Conservation (phyloP, 2,329 filamentous ascomycete species). For the Calonectria hawksworthii region DNA sequence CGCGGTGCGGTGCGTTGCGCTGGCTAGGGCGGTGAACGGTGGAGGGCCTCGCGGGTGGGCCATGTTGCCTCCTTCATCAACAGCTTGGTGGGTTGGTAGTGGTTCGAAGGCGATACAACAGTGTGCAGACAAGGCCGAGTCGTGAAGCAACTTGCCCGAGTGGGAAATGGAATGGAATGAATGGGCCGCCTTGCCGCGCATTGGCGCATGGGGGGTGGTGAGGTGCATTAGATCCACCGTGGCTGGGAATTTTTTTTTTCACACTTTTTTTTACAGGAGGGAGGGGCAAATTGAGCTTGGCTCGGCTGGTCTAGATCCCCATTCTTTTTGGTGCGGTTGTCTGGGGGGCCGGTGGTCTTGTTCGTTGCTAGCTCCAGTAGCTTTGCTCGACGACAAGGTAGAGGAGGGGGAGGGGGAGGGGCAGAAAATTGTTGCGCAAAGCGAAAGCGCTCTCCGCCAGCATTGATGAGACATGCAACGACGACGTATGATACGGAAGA, state of each 20-base stretch:
- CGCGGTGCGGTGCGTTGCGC: background rate
- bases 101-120: conserved; percentile 19
- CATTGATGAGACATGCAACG: conserved; percentile 12
- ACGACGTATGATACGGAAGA: conserved; percentile 11
- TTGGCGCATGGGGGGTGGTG: conserved; percentile 30
- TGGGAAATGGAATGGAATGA: conserved; percentile 13
- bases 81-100: conserved; percentile 29
- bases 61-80: conserved; percentile 22
- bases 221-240: conserved; percentile 43
- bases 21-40: conserved; percentile 12
- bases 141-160: conserved; percentile 10
- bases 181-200: conserved; percentile 27
- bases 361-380: conserved; percentile 16
- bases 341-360: conserved; percentile 38
- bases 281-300: conserved; percentile 37
- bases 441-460: conserved; percentile 18
- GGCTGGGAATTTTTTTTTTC: conserved; percentile 34
- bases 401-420: conserved; percentile 29
- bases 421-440: conserved; percentile 26
- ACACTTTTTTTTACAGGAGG: conserved; percentile 34
- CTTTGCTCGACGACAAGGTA: conserved; percentile 30
- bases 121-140: conserved; percentile 5
- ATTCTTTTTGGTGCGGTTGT: conserved; percentile 18
- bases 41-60: conserved; percentile 10
- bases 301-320: conserved; percentile 5